Percentiles rank a stretch among this genome's conserved stretches.
These are phyloP conservation scores for Sugiyamaella americana DNA, from an alignment of 805 yeast species.

Conservation along the genomic window DNA sequence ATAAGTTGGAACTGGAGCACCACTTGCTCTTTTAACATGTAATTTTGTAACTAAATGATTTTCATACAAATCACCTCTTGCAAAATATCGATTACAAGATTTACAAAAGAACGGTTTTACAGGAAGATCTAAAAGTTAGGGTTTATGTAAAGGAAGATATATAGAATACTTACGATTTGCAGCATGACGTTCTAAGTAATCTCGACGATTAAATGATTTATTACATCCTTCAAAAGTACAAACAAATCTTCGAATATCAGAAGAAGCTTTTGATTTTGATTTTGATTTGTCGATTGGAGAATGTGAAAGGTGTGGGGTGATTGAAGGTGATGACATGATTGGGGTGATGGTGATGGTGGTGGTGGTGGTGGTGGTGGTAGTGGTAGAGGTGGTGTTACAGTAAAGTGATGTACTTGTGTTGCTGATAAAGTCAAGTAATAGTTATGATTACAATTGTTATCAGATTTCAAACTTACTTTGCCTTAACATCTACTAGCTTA, in stretches of 20 bases:
- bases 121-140: slow-evolving; percentile 19
- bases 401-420: too few relatives aligned
- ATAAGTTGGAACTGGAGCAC: not conserved
- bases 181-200: slow-evolving; percentile 33
- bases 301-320: too few relatives aligned
- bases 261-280: not conserved
- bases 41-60: slow-evolving; percentile 32
- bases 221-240: slow-evolving; percentile 33
- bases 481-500: too few relatives aligned
- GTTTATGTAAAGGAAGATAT: not conserved
- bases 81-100: slow-evolving; percentile 32
- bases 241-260: slow-evolving; percentile 24
- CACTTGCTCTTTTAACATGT: slow-evolving; percentile 27
- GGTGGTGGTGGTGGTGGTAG: too few relatives aligned
- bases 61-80: slow-evolving; percentile 32
- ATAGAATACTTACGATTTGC: slow-evolving; percentile 29
- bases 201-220: slow-evolving; percentile 32
- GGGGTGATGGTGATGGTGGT: too few relatives aligned
- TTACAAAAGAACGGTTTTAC: slow-evolving; percentile 32
- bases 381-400: too few relatives aligned
- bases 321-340: too few relatives aligned
- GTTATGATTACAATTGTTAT: too few relatives aligned
- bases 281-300: too few relatives aligned
- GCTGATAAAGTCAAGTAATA: too few relatives aligned
- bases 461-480: too few relatives aligned